Conservation (phyloP, 1,139 yeast species). For the Zygotorulaspora mrakii region DNA sequence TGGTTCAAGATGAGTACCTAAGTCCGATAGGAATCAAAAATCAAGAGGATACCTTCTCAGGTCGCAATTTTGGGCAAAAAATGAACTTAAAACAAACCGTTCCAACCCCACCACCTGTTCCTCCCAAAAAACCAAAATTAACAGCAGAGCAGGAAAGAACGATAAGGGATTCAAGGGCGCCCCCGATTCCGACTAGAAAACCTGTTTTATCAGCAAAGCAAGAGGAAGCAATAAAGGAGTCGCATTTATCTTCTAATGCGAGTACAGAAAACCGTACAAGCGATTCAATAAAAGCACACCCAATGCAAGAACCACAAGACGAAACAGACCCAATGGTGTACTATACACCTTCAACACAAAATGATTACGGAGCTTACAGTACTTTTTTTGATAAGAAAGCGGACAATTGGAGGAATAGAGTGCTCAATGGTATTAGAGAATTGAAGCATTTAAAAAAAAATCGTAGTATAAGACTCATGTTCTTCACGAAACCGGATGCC, state of each 20-base stretch:
- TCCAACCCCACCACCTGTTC: conserved; percentile 20
- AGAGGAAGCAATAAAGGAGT: conserved; percentile 14
- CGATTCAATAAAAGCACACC: conserved; percentile 7
- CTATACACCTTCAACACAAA: conserved; percentile 28
- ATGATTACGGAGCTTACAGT: conserved; percentile 29
- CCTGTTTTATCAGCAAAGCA: conserved; percentile 18
- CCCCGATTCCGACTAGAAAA: conserved; percentile 21
- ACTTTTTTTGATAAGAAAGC: conserved; percentile 39
- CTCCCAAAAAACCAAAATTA: conserved; percentile 16
- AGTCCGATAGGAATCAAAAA: neutral
- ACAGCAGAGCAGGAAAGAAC: conserved; percentile 16
- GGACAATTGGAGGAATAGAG: conserved; percentile 44
- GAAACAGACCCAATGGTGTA: conserved; percentile 16
- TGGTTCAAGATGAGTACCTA: conserved; percentile 25
- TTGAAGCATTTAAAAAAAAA: conserved; percentile 23
- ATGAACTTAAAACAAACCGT: neutral
- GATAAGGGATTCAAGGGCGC: conserved; percentile 18
- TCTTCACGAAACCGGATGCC: conserved; percentile 31
- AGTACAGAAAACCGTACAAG: neutral
- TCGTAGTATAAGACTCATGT: conserved; percentile 25
- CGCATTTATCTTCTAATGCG: conserved; percentile 13
- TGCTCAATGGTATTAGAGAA: conserved; percentile 35
- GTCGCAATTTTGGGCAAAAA: conserved; percentile 4
- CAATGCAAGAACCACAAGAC: conserved; percentile 8
- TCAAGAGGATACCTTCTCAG: neutral